Evolutionary conservation across 2,329 filamentous ascomycete species (phyloP), one percentile per base, ranked within the genome.

Genomic region (Microcyclospora tardicrescens): DNA sequence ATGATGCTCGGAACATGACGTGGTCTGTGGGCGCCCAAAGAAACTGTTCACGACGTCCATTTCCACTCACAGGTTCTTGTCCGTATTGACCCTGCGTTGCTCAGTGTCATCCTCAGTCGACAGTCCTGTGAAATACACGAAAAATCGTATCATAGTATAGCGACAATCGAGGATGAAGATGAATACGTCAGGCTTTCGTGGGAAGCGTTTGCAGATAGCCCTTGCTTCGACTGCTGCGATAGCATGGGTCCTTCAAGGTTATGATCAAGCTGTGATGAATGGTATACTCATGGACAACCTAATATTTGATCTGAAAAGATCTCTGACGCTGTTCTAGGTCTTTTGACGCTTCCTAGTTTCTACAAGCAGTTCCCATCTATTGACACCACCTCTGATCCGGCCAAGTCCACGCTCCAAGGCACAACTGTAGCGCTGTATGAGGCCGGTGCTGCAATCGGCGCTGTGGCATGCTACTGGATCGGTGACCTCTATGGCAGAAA

Each of bases 401-500:
- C 10, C 10, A 42, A 46, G 16, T 45, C 49, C 4, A 54, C 47
- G 15, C 42, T 55, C 9, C 49, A 50, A 50, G 58, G 56, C 34
- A 58, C 56, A 11, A 45, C 47, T 61, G 65, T 52, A n/a, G 50
- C 51, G n/a, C 47, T 53, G 28, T 53, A 52, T 36, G 51, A 53
- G 38, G 40, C 51, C 32, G 51, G 51, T 14, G 51, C 51, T 32
- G 51, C 51, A 0, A 34, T 49, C 6, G 49, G 49, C 13, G 49
- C 28, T 46, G 42, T 42, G 38, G 48, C 11, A n/a, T 69, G 66
- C 48, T 69, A 68, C 50, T 59, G 57, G 28, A 15, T 59, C 27
- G 62, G 62, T n/a, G 62, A 65, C 32, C 43, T 46, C 2, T 52
- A 62, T 5, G 64, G 65, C 16, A 60, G 65, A 14, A 61, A 63